Evolutionary conservation across 192 early-diverging fungal species (phyloP), one percentile per base, ranked within the genome.

Genomic region (Jimgerdemannia flammicorona): DNA sequence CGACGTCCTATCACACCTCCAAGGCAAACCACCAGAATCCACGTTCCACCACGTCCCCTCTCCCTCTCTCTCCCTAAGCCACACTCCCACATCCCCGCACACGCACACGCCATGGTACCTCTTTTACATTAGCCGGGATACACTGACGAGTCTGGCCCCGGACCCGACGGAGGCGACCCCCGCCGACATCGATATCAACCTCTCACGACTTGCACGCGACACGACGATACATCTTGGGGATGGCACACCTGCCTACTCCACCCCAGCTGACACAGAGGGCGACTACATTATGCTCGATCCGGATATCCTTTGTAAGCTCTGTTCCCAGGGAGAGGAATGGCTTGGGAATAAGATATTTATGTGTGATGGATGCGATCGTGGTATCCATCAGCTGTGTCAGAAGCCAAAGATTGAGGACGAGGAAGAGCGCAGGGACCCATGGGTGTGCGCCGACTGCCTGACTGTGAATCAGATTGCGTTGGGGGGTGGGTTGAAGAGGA

Each of bases 311-410:
- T 68, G 67, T 19, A 68, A 68, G 40, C 7, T 41, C 19, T 68
- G 67, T 2, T 8, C 7, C 67, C 7, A 18, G 7, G 67, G 67
- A 9, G 67, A 68, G 9, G 67, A 68, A 8, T 7, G 6, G 7
- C 19, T 0, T 9, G 67, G 67, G 9, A 68, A 68, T 18, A 20
- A 68, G 40, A 68, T 68, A 20, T 68, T 68, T 68, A 20, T 68
- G 7, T 68, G 67, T 68, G 67, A 68, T 41, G 40, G 40, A 18
- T 68, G 67, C 67, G 67, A 68, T 41, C 29, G 40, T 20, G 67
- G 67, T 9, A 19, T 68, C 8, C 67, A 68, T 18, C 67, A 68
- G 67, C 6, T 10, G 8, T 68, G 67, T 19, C 29, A 20, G 6
- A 41, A 9, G 19, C 67, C 67, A 68, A 20, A 9, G 29, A 68